Base-by-base conservation (phyloP, 352 stramenopile species). In the Phytophthora sojae region DNA sequence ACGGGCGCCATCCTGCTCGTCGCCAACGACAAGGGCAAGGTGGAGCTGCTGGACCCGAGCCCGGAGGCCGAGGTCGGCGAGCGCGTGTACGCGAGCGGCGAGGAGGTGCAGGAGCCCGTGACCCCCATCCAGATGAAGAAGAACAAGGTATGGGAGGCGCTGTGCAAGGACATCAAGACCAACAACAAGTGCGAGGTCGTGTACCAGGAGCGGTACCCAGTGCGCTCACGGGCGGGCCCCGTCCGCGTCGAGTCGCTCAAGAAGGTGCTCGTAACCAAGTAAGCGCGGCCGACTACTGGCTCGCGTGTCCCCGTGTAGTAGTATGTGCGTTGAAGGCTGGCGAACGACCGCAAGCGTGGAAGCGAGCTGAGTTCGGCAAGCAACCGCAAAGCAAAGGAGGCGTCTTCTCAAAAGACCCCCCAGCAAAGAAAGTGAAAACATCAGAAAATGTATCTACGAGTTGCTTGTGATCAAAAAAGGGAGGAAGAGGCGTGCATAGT, bases 91-190 rank as follows among this genome's bases (percentile, higher is more conserved):
- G 86, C 86, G 5, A 86, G 79, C 39, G 86, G 86, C 57, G 86
- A 93, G 65, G 86, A 93, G 66, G 39, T 89, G 29, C 72, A 81
- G 50, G 83, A 93, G 53, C 86, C 86, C 17, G 84, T 93, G 49
- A 93, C 86, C 8, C 73, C 86, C 52, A 92, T 93, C 56, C 83
- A 91, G 76, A 90, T 93, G 82, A 93, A 93, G 81, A 93, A 93
- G 79, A 91, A 92, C 80, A 93, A 93, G 76, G 83, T 92, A 50
- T 93, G 86, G 86, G 86, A 93, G 45, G 80, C 82, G 55, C 51
- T 93, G 19, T 77, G 76, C 74, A 93, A 93, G 74, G 79, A 83
- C 50, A 89, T 93, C 66, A 90, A 85, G 78, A 92, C 83, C 37
- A 92, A 81, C 71, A 89, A 89, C 64, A 92, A 93, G 82, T 77